Conservation (phyloP, 192 early-diverging fungal genomes). For the Glomus cerebriforme region DNA sequence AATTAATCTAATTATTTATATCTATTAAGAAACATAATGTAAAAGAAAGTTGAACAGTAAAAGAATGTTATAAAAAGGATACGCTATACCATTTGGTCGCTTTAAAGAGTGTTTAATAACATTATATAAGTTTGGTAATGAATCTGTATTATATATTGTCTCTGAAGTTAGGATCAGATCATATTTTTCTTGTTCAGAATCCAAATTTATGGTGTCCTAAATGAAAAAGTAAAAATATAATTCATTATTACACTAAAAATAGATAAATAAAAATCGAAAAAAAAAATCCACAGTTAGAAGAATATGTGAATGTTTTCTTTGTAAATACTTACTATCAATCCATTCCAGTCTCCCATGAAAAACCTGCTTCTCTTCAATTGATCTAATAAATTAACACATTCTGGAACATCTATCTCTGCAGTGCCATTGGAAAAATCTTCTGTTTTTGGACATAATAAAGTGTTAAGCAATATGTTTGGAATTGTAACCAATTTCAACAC, state of each 20-base stretch:
- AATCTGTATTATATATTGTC: slow-evolving; percentile 73
- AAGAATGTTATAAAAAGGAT: slow-evolving; percentile 19
- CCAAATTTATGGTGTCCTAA: slow-evolving; percentile 47
- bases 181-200: slow-evolving; percentile 58
- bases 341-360: slow-evolving; percentile 70
- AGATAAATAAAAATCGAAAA: too few relatives aligned
- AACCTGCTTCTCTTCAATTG: slow-evolving; percentile 53
- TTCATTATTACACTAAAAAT: background rate
- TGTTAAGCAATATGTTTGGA: slow-evolving; percentile 90
- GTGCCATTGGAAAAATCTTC: slow-evolving; percentile 41
- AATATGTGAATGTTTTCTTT: too few relatives aligned
- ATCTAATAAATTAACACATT: slow-evolving; percentile 38
- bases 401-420: slow-evolving; percentile 46
- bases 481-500: slow-evolving; percentile 86
- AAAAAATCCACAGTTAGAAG: background rate
- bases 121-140: slow-evolving; percentile 60
- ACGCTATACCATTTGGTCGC: slow-evolving; percentile 52
- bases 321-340: slow-evolving; percentile 38
- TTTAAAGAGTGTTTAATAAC: slow-evolving; percentile 60
- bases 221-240: background rate
- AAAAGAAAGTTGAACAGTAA: background rate
- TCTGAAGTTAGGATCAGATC: slow-evolving; percentile 76
- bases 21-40: background rate
- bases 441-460: slow-evolving; percentile 46
- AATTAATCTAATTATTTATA: slow-evolving; percentile 55